Base-by-base conservation (phyloP, 305 asterid species). In the Salvia sclarea region DNA sequence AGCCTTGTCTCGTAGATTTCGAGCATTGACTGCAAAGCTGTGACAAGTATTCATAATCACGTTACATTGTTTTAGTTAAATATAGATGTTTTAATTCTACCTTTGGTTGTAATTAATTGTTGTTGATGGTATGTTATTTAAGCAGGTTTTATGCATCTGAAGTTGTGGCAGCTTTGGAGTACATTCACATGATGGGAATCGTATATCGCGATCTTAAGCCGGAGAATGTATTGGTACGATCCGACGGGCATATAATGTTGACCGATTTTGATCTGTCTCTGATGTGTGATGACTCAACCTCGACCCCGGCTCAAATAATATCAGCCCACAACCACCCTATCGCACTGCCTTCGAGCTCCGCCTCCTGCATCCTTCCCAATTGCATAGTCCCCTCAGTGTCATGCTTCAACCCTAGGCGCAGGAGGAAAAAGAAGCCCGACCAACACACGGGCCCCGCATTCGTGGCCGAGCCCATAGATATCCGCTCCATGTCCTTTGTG, bases 141-240 rank as follows among this genome's bases (percentile, higher is more conserved):
- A 37, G 17, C 86, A 90, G 97, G 79, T 90, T 90, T 57, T 90
- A 88, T 17, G 90, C 88, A 33, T 84, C 97, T 0, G 95, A 90
- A 70, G 95, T 90, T 30, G 86, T 90, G 73, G 97, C 84, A 10
- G 94, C 97, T 8, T 47, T 90, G 48, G 97, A 88, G 77, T 90
- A 90, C 54, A 54, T 90, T 53, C 97, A 90, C 86, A 88, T 90
- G 95, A 72, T 90, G 85, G 97, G 93, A 10, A 82, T 90, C 30
- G 97, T 90, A 1, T 90, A 88, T 56, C 97, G 97, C 9, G 97
- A 90, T 54, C 86, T 90, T 28, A 90, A 90, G 76, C 97, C 97
- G 1, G 97, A 90, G 78, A 88, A 90, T 11, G 90, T 88, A 0
- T 58, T 88, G 16, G 91, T 90, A 17, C 78, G 97, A 67, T 77